Conservation (phyloP, 768 basidiomycete genomes). For the Pisolithus marmoratus region DNA sequence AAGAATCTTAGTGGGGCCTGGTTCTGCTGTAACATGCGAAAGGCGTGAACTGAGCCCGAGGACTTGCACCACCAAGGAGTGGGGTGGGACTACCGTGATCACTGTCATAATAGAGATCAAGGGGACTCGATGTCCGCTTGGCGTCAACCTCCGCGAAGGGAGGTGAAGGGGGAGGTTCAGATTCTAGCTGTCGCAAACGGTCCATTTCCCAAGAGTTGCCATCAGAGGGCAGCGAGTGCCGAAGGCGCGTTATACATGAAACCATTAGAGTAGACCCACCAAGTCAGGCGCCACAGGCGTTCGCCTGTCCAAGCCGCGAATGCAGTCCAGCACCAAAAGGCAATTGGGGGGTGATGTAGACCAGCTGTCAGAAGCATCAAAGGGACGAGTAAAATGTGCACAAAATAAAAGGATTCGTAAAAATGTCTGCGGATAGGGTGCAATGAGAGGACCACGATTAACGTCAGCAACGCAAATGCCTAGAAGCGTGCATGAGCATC, state of each 20-base stretch:
- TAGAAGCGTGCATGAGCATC: conserved; percentile 19
- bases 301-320: conserved; percentile 60
- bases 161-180: conserved; percentile 1
- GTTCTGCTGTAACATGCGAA: conserved; percentile 1
- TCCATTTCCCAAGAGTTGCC: conserved; percentile 24
- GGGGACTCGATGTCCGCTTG: conserved; percentile 18
- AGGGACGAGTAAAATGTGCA: conserved; percentile 60
- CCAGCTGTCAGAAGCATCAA: conserved; percentile 55
- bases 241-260: conserved; percentile 29
- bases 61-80: background rate
- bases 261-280: conserved; percentile 59
- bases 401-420: conserved; percentile 62
- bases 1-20: background rate
- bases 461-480: conserved; percentile 52
- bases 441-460: conserved; percentile 48
- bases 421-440: conserved; percentile 43
- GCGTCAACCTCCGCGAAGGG: conserved; percentile 3
- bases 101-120: conserved; percentile 20
- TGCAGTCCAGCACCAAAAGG: conserved; percentile 65
- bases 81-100: conserved; percentile 5
- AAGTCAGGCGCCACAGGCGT: conserved; percentile 47
- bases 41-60: background rate
- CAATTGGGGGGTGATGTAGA: conserved; percentile 61
- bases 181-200: conserved; percentile 3
- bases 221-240: background rate